Base-by-base conservation (phyloP, 306 rosid species). In the Acacia crassicarpa region DNA sequence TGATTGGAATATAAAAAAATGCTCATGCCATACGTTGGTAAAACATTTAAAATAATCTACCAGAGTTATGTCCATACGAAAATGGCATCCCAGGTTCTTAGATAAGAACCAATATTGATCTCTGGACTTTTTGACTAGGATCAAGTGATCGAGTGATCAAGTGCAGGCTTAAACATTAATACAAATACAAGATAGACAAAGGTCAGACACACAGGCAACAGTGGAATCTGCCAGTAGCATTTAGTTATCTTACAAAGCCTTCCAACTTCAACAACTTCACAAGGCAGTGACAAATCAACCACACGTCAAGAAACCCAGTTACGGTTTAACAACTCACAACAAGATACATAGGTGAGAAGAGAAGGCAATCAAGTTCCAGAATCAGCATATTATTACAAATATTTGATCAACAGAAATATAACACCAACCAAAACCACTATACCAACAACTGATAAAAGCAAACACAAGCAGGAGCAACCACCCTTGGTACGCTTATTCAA, bases 401-500 rank as follows among this genome's bases (percentile, higher is more conserved):
- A 92, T 82, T 92, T 95, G 80, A 93, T 63, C 82, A 95, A 78
- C 65, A 95, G 83, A 83, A 78, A 95, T 84, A 92, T 81, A 72
- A 89, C 93, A 72, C 86, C 90, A 7, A 88, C 82, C 83, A 95
- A 89, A 83, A 72, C 89, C 62, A 93, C 93, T 40, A 95, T 93
- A 78, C 97, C 99, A 67, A 92, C 41, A 25, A 92, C 92, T 10
- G 98, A 76, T 76, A 89, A 77, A 75, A 95, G 90, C 99, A 95
- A 75, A 88, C 91, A 91, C 92, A 93, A 70, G 93, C 99, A 93
- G 72, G 99, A 86, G 90, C 99, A 95, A 63, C 97, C 94, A 59
- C 97, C 98, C 84, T 93, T 93, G 14, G 90, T 85, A 41, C 96
- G 96, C 78, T 93, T 95, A 88, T 93, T 93, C 83, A 95, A 68